Base-by-base conservation (phyloP, 257 asterid species). In the Fraxinus americana region DNA sequence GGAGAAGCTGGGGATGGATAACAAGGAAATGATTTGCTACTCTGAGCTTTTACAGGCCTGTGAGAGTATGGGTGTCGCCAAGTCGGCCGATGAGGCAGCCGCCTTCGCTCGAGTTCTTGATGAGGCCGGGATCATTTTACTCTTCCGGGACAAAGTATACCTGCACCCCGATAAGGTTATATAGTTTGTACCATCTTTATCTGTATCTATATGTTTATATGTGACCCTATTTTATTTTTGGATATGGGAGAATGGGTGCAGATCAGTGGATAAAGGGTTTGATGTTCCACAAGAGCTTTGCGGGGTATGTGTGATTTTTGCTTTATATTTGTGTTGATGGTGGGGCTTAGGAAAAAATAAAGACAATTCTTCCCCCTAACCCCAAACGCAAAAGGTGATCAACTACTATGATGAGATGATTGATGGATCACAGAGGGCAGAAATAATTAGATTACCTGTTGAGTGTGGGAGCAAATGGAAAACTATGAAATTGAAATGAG, bases 71-170 rank as follows among this genome's bases (percentile, higher is more conserved):
- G 98, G 98, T 3, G 87, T 94, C 17, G 92, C 93, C 4, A 90
- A 82, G 63, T 78, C 94, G 10, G 65, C 78, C 39, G 87, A 78
- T 0, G 98, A 92, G 80, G 98, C 96, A 34, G 87, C 85, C 50
- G 84, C 91, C 70, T 94, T 86, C 68, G 92, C 97, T 23, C 65
- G 88, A 30, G 92, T 89, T 75, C 96, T 94, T 39, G 98, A 94
- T 61, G 95, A 92, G 72, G 96, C 98, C 81, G 97, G 94, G 30
- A 87, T 94, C 27, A 85, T 92, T 74, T 85, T 92, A 87, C 86
- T 94, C 10, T 94, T 94, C 79, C 87, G 98, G 36, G 94, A 94
- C 81, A 92, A 90, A 85, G 98, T 94, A 34, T 88, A 90, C 72
- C 94, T 94, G 54, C 94, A 87, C 27, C 98, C 97, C 10, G 85